phyloP scores from a whole-genome alignment of 805 yeast species.

The Barnettozyma pratensis region DNA sequence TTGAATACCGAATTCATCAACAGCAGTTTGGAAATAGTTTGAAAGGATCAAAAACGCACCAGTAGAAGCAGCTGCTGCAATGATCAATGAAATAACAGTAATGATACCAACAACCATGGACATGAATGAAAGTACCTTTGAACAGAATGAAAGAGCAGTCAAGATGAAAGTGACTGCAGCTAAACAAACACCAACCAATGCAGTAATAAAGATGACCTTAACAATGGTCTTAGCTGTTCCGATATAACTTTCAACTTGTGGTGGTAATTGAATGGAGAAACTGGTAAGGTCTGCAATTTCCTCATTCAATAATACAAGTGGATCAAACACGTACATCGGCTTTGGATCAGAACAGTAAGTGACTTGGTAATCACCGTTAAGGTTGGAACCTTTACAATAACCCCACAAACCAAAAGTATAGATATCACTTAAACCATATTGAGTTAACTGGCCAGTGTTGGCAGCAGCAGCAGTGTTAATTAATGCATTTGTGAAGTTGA shows the following conservation, averaged over 20 bases:
- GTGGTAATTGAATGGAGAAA: slow-evolving; percentile 42
- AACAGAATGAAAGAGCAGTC: slow-evolving; percentile 41
- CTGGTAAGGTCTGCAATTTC: background rate
- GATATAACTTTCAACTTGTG: slow-evolving; percentile 41
- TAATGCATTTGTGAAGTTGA: slow-evolving; percentile 1
- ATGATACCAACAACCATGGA: slow-evolving; percentile 41
- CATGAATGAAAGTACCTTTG: slow-evolving; percentile 39
- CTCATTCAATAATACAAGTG: slow-evolving; percentile 30
- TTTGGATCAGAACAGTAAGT: slow-evolving; percentile 50
- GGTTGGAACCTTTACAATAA: slow-evolving; percentile 44
- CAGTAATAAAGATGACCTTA: slow-evolving; percentile 53
- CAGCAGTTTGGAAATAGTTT: slow-evolving; percentile 45
- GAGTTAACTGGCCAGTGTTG: background rate
- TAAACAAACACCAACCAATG: slow-evolving; percentile 43
- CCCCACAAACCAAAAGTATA: slow-evolving; percentile 61
- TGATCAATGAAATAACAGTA: slow-evolving; percentile 32
- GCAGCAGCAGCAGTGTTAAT: background rate
- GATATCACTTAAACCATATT: slow-evolving; percentile 36
- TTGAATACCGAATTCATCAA: slow-evolving; percentile 46
- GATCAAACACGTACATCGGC: slow-evolving; percentile 53
- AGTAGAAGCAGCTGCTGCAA: slow-evolving; percentile 55
- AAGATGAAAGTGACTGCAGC: slow-evolving; percentile 38
- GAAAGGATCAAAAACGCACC: slow-evolving; percentile 51
- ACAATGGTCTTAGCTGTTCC: slow-evolving; percentile 41
- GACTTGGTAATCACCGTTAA: slow-evolving; percentile 25